These are phyloP conservation scores for Diatrype stigma DNA, from an alignment of 2,329 filamentous ascomycete genomes.

Conservation along the genomic window DNA sequence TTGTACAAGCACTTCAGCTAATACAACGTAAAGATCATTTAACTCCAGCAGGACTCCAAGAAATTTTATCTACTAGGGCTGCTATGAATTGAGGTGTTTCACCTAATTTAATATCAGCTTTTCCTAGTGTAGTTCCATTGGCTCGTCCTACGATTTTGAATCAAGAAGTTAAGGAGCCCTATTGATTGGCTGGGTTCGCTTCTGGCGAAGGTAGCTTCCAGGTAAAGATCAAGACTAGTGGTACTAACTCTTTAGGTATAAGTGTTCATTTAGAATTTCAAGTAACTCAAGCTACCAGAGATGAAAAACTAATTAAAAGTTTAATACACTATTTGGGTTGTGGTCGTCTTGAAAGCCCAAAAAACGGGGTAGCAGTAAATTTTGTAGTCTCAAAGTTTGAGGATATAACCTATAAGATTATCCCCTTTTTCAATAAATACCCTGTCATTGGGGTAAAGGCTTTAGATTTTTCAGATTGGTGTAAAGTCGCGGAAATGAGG, in stretches of 20 bases:
- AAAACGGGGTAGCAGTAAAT: background rate
- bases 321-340: background rate
- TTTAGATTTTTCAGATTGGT: background rate
- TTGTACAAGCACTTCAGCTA: background rate
- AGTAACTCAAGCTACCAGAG: background rate
- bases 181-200: background rate
- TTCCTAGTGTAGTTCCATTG: background rate
- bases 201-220: background rate
- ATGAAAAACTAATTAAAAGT: background rate
- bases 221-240: background rate
- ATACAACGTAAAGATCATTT: background rate
- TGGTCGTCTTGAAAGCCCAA: background rate
- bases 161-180: background rate
- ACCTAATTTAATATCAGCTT: background rate
- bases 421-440: background rate
- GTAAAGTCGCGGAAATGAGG: background rate
- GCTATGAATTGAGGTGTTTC: background rate
- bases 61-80: background rate
- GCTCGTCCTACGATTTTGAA: background rate
- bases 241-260: background rate
- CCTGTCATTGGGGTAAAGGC: background rate
- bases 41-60: background rate
- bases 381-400: background rate
- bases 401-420: background rate
- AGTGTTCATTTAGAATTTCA: background rate